Evolutionary conservation across 164 flowering plant species (phyloP).

Genomic region (Tetracentron sinense): DNA sequence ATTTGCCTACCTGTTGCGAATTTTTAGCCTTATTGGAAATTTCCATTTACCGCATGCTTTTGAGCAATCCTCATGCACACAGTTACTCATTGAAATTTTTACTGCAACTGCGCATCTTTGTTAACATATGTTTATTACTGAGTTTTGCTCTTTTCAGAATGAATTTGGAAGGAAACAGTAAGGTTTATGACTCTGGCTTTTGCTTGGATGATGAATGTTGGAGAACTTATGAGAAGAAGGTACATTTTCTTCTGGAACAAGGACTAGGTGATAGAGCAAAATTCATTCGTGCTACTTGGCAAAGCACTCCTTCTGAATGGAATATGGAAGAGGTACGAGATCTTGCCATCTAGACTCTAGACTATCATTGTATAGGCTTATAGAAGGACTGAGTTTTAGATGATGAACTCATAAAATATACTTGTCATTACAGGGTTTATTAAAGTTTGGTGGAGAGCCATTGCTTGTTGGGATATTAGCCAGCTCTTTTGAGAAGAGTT

Average conservation of each 20-base stretch:
- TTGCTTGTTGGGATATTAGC: slow-evolving; percentile 63
- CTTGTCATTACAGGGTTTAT: slow-evolving; percentile 55
- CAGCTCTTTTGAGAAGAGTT: slow-evolving; percentile 57
- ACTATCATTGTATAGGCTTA: neutral
- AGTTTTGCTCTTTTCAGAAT: slow-evolving; percentile 41
- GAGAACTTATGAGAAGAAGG: slow-evolving; percentile 82
- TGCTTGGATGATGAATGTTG: slow-evolving; percentile 91
- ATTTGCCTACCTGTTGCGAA: too few species aligned
- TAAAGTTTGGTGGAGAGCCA: slow-evolving; percentile 45
- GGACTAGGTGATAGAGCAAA: slow-evolving; percentile 76
- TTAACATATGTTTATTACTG: slow-evolving; percentile 2
- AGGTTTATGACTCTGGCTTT: slow-evolving; percentile 53
- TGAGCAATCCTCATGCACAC: too few species aligned
- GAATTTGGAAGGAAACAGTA: slow-evolving; percentile 51
- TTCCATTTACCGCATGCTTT: too few species aligned
- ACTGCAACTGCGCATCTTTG: neutral
- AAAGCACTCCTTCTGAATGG: slow-evolving; percentile 37
- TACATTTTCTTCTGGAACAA: slow-evolving; percentile 49
- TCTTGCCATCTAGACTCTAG: neutral
- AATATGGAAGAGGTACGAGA: slow-evolving; percentile 57
- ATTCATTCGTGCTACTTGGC: slow-evolving; percentile 72
- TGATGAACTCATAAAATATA: slow-evolving; percentile 5
- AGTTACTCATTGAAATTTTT: too few species aligned
- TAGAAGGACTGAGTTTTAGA: neutral
- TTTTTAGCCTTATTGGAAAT: too few species aligned